Evolutionary conservation across 208 protist genomes (phyloP), one percentile per base, ranked within the genome.

Genomic region (Phytomonas sp.): DNA sequence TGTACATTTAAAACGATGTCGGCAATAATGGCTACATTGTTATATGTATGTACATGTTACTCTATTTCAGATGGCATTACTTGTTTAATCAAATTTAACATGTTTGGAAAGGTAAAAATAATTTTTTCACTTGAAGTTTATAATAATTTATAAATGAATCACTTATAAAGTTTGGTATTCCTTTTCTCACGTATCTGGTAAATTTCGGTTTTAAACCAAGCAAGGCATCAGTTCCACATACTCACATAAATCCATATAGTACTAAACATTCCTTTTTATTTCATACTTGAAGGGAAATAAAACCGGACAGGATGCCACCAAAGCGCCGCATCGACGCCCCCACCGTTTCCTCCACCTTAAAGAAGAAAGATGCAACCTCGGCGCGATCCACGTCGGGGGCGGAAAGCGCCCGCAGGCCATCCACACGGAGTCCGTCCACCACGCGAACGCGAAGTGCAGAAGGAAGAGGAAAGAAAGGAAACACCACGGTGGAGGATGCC

Each of bases 271-370:
- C 10, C 61, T 64, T 31, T 59, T 31, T 45, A 67, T 45, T 8
- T 36, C 33, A 56, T 66, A 42, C 19, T 26, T 19, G 31, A 32
- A 29, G 29, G 34, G 16, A 26, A 65, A 66, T 32, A 34, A 61
- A 40, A 4, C 34, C 61, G n/a, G 8, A 33, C 56, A 19, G 52
- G 23, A 92, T 92, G 87, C 78, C 82, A 16, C 79, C 83, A 16
- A 92, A 89, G 80, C 81, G 85, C 60, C 78, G 73, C 33, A 65
- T 77, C 32, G 61, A 67, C 67, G 63, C 72, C 70, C 29, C 68
- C 62, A 36, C 62, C 68, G 56, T 29, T 4, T 40, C 62, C 30
- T 32, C 63, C 60, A 32, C 32, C 64, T 6, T 65, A 34, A 65
- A 34, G 32, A 7, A 14, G 59, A 52, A 11, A 60, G 59, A 4